These are phyloP conservation scores for Phialophora macrospora DNA, from an alignment of 2,329 filamentous ascomycete genomes.

Conservation along the genomic window DNA sequence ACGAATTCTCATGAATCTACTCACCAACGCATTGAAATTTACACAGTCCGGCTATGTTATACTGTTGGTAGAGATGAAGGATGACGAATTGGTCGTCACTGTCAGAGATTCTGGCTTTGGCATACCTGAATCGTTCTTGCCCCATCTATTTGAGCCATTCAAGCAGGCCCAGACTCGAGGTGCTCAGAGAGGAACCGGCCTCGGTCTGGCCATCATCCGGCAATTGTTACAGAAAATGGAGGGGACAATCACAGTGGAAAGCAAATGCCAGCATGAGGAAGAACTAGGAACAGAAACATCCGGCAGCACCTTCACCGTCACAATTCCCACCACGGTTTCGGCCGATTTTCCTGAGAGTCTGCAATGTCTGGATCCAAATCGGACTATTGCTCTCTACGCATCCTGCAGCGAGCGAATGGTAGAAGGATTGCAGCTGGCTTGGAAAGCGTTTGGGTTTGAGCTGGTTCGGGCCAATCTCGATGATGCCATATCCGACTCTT, in stretches of 20 bases:
- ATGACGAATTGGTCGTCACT: conserved; percentile 63
- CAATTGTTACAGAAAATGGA: conserved; percentile 43
- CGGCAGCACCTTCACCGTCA: conserved; percentile 37
- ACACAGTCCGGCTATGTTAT: conserved; percentile 63
- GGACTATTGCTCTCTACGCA: conserved; percentile 33
- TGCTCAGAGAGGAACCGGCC: conserved; percentile 41
- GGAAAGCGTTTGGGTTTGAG: conserved; percentile 39
- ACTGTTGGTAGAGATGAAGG: conserved; percentile 58
- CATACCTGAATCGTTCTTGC: conserved; percentile 59
- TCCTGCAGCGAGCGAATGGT: conserved; percentile 29
- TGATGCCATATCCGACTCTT: conserved; percentile 35
- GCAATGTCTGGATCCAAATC: conserved; percentile 8
- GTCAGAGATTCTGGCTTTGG: conserved; percentile 42
- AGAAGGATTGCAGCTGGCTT: conserved; percentile 40
- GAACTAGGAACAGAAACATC: conserved; percentile 28
- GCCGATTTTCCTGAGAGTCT: not conserved
- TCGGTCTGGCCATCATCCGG: conserved; percentile 43
- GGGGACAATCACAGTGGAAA: conserved; percentile 42
- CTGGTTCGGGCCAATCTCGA: conserved; percentile 30
- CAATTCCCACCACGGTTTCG: conserved; percentile 24
- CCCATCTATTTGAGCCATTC: conserved; percentile 71
- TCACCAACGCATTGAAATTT: conserved; percentile 46
- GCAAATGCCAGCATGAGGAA: conserved; percentile 35
- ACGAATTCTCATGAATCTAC: conserved; percentile 53
- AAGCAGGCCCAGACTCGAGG: conserved; percentile 43